A percentile compares a stretch with the other conserved stretches of the same genome.
Conservation (phyloP, 2,329 filamentous ascomycete species). For the Colletotrichum eleusines region DNA sequence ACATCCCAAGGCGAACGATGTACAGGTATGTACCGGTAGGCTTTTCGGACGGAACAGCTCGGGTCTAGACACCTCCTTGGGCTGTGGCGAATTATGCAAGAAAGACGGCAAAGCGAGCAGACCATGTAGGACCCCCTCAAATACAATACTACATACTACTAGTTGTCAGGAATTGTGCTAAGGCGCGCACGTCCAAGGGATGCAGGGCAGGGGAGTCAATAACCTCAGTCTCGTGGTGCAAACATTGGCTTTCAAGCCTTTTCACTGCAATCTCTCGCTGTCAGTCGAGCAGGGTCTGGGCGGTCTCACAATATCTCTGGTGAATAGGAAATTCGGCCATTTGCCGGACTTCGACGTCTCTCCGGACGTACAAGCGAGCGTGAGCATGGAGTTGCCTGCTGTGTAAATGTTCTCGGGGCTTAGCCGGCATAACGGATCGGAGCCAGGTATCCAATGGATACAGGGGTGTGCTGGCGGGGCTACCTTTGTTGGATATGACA, state of each 20-base stretch:
- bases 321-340: constrained; percentile 13
- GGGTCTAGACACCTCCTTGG: constrained; percentile 28
- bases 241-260: background rate
- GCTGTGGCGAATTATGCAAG: constrained; percentile 35
- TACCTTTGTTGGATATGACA: constrained; percentile 20
- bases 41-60: constrained; percentile 36
- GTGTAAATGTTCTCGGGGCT: constrained; percentile 4
- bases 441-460: constrained; percentile 3
- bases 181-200: background rate
- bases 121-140: background rate
- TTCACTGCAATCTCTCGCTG: constrained; percentile 8
- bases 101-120: constrained; percentile 18
- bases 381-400: constrained; percentile 27
- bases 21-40: background rate
- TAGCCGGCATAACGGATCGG: constrained; percentile 2
- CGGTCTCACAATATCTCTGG: background rate
- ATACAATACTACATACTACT: background rate
- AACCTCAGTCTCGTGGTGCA: background rate
- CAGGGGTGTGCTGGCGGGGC: background rate
- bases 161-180: constrained; percentile 10
- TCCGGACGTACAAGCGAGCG: constrained; percentile 5
- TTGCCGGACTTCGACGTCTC: constrained; percentile 4
- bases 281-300: constrained; percentile 24
- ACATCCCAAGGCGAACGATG: constrained; percentile 11
- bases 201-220: background rate